Percentiles rank a stretch among this genome's conserved stretches.
Evolutionary conservation across 768 basidiomycete genomes (phyloP).

Genomic region (Tricholoma sp.): DNA sequence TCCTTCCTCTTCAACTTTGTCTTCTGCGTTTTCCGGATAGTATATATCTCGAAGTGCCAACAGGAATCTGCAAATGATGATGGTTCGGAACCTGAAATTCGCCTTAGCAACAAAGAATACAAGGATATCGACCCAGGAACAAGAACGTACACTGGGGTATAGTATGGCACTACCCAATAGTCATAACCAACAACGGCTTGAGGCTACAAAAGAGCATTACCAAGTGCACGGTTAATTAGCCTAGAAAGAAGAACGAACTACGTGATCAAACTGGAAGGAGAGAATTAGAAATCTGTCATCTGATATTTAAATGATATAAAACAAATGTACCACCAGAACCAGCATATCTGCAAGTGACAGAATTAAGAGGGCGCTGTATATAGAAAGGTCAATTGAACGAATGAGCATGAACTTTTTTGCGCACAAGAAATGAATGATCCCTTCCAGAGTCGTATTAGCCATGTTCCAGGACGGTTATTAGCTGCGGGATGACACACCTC

Average conservation of each 20-base stretch:
- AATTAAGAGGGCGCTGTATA: constrained; percentile 18
- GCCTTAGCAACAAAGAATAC: background rate
- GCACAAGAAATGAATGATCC: constrained; percentile 23
- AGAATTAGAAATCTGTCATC: background rate
- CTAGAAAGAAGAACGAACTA: background rate
- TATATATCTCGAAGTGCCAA: constrained; percentile 23
- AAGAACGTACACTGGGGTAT: constrained; percentile 19
- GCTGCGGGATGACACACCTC: too few species aligned
- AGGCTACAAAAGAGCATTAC: too few species aligned
- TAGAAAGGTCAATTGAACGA: background rate
- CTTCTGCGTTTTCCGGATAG: constrained; percentile 13
- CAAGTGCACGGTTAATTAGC: too few species aligned
- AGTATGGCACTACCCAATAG: constrained; percentile 31
- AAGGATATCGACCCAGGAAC: background rate
- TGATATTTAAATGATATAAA: background rate
- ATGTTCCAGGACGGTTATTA: too few species aligned
- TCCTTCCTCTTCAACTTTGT: background rate
- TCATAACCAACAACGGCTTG: constrained; percentile 24
- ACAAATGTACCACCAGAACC: constrained; percentile 22
- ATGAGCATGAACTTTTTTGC: background rate
- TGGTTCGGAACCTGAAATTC: constrained; percentile 25
- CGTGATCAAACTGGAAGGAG: constrained; percentile 5
- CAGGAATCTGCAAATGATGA: constrained; percentile 29
- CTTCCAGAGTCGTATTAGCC: background rate
- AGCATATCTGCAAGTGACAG: constrained; percentile 29